Evolutionary conservation across 2,329 filamentous ascomycete species (phyloP), one percentile per base, ranked within the genome.

Genomic region (Mollisia scopiformis): DNA sequence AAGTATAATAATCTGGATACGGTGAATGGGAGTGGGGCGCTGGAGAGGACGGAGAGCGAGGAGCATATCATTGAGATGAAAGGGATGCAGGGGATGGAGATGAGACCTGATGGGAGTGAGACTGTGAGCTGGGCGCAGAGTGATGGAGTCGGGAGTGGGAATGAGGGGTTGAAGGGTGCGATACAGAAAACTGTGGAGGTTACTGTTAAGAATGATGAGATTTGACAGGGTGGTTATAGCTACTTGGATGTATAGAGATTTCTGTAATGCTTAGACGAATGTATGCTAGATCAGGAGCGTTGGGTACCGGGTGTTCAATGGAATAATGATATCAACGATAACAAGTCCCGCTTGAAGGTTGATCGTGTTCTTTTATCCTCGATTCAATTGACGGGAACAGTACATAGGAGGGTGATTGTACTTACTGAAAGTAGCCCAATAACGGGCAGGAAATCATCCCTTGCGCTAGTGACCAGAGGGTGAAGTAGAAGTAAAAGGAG

Each of bases 271-370:
- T n/a, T n/a, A n/a, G 31, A 33, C 13, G 31, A 33, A 7, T 13
- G 31, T 33, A 33, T 13, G 31, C 13, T 19, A 39, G 37, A 13
- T 39, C 5, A 19, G 37, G 10, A 16, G 37, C 37, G 16, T 84
- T 84, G 37, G 85, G 82, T 55, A 86, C 83, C n/a, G n/a, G n/a
- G n/a, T n/a, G n/a, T n/a, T n/a, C n/a, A n/a, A n/a, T n/a, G n/a
- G n/a, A n/a, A n/a, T n/a, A n/a, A n/a, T n/a, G n/a, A n/a, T n/a
- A n/a, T n/a, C n/a, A n/a, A n/a, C n/a, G n/a, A n/a, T n/a, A n/a
- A n/a, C n/a, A n/a, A n/a, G n/a, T n/a, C n/a, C n/a, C n/a, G n/a
- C n/a, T n/a, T n/a, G n/a, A n/a, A n/a, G n/a, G n/a, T n/a, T n/a
- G n/a, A n/a, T n/a, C n/a, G n/a, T n/a, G n/a, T n/a, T n/a, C n/a